Percentiles rank a stretch among this genome's conserved stretches.
Conservation (phyloP, 495 filamentous ascomycete species). For the Paragyromitra xinjiangensis region DNA sequence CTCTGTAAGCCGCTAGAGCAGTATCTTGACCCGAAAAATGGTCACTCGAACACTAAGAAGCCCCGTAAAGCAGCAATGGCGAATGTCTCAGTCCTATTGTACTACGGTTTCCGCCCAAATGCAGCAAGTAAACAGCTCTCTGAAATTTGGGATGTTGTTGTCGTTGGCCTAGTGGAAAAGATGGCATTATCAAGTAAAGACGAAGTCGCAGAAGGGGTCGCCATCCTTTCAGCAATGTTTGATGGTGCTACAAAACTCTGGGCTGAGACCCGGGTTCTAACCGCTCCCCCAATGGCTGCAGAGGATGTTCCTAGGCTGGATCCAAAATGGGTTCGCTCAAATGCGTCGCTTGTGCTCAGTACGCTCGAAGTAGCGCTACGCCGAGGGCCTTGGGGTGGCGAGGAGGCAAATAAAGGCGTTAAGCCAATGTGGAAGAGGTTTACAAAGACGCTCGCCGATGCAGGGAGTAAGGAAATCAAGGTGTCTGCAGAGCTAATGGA, state of each 20-base stretch:
- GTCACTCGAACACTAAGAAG: slow-evolving; percentile 66
- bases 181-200: slow-evolving; percentile 60
- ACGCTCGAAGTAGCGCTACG: slow-evolving; percentile 71
- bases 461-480: slow-evolving; percentile 88
- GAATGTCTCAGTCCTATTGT: slow-evolving; percentile 80
- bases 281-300: slow-evolving; percentile 65
- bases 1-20: slow-evolving; percentile 73
- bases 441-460: slow-evolving; percentile 73
- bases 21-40: slow-evolving; percentile 73
- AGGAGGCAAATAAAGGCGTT: slow-evolving; percentile 61
- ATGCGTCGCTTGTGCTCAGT: slow-evolving; percentile 67
- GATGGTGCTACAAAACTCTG: slow-evolving; percentile 73
- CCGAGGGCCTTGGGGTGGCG: slow-evolving; percentile 64
- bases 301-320: slow-evolving; percentile 82
- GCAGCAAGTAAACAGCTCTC: slow-evolving; percentile 70
- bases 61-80: slow-evolving; percentile 68
- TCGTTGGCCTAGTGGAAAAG: slow-evolving; percentile 66
- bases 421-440: slow-evolving; percentile 75
- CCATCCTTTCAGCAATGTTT: slow-evolving; percentile 74
- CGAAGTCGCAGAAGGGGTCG: slow-evolving; percentile 64
- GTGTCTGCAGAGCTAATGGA: slow-evolving; percentile 81
- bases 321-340: slow-evolving; percentile 85
- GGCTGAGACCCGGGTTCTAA: slow-evolving; percentile 74
- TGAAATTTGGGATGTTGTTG: slow-evolving; percentile 79
- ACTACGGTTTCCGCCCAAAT: slow-evolving; percentile 82